Base-by-base conservation (phyloP, 257 asterid genomes). In the Galeopsis tetrahit region DNA sequence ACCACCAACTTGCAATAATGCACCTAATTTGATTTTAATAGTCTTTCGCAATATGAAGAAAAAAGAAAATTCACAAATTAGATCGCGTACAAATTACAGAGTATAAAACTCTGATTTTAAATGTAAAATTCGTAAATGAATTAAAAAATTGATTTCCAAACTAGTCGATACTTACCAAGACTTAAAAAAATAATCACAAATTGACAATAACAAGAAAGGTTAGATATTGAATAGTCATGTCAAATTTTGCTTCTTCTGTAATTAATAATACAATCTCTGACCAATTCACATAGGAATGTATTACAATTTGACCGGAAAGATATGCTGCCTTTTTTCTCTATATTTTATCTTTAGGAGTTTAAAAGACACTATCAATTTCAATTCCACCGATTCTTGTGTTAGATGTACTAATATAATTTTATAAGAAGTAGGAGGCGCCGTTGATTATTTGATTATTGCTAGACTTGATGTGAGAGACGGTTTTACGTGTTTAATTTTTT, bases 1-100 rank as follows among this genome's bases (percentile, higher is more conserved):
- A 11, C 33, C 68, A 77, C 53, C 79, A n/a, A 66, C 79, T 44
- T 58, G 17, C 62, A 55, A 62, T 68, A 31, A 80, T 68, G 52
- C 49, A 75, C 73, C 75, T 60, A 71, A 75, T 34, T 2, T 11
- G 4, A 56, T 56, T 43, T 48, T 10, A 46, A 72, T 66, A 38
- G 28, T 21, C 28, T 32, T 65, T 55, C 32, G 68, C 67, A 64
- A 51, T 17, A 49, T 15, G 36, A 8, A 13, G 4, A 51, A 68
- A 57, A 61, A 60, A 14, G 9, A 1, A 14, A 21, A 0, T 2
- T 15, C 14, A 38, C 4, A 4, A 38, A 38, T 38, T 38, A 38
- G 28, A 38, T 38, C 5, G 3, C 5, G 3, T 38, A 38, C 43
- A 38, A n/a, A n/a, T n/a, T n/a, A n/a, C n/a, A n/a, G n/a, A 38